Evolutionary conservation across 2,329 filamentous ascomycete genomes (phyloP), one percentile per base, ranked within the genome.

Genomic region (Aspergillus calidoustus): DNA sequence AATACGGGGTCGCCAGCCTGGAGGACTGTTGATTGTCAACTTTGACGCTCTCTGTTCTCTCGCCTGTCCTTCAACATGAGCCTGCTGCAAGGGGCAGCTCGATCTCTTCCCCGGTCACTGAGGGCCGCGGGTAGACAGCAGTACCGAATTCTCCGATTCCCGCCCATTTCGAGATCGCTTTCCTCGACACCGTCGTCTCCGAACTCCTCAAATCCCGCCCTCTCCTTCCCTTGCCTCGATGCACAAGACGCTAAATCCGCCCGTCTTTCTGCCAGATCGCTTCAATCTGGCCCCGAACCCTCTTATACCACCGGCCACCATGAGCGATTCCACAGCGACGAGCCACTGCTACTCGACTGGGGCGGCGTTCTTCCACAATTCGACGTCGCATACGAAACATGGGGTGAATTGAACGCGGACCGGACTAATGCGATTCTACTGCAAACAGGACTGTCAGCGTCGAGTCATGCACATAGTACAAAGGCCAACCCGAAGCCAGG

Each of bases 401-500:
- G 94, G 94, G 94, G 94, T 9, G 62, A 63, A 30, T 52, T 69
- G 50, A 69, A 68, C 31, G 50, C 52, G 19, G 88, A 93, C 77
- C 90, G 86, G 77, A 92, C 87, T 73, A 99, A 99, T 76, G 93
- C 89, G 4, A 95, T 99, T 64, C 84, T 99, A 8, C 81, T 99
- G 2, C 93, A 98, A 75, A 99, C 95, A 0, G 95, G 95, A 8
- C 84, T 99, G 5, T 97, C 93, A 0, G 95, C 95, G n/a, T 97
- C 93, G 7, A 98, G 93, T 60, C 95, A 99, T 79, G 95, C 95
- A 2, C 93, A 93, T 73, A 97, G 93, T 61, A 98, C 94, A n/a
- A 84, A 86, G 56, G 81, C 83, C 9, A 99, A 99, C 76, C 86
- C 91, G 0, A 91, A 93, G 75, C 90, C 93, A 0, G 95, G 95